Conservation (phyloP, 2,329 filamentous ascomycete genomes). For the Hypomyces rosellus region DNA sequence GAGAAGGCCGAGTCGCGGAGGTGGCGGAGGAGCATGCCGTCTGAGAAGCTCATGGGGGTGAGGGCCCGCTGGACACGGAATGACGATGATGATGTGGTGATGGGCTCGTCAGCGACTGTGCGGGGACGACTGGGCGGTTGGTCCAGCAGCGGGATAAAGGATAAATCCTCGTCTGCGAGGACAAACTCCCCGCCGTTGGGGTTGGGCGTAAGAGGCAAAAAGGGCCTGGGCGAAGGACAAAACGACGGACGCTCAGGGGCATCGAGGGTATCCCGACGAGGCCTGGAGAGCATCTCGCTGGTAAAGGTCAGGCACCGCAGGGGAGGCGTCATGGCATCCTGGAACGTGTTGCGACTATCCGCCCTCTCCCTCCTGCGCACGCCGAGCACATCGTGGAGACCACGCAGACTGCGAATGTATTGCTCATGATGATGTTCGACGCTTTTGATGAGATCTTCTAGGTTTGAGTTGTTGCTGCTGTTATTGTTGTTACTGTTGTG, state of each 20-base stretch:
- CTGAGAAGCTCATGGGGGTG: constrained; percentile 27
- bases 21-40: constrained; percentile 37
- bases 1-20: constrained; percentile 37
- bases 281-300: constrained; percentile 14
- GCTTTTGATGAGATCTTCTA: constrained; percentile 29
- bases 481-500: constrained; percentile 1
- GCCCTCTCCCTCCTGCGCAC: constrained; percentile 15
- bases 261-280: constrained; percentile 25
- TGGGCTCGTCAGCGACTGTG: constrained; percentile 14
- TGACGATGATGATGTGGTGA: constrained; percentile 2
- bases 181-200: constrained; percentile 16
- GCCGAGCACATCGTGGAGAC: constrained; percentile 22
- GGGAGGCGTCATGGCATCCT: constrained; percentile 23
- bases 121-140: constrained; percentile 2
- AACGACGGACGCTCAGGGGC: constrained; percentile 20
- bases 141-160: constrained; percentile 27
- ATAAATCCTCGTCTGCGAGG: constrained; percentile 24
- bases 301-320: constrained; percentile 19
- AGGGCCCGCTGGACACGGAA: constrained; percentile 15
- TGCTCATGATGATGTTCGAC: constrained; percentile 30
- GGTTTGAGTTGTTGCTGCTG: constrained; percentile 3
- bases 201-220: constrained; percentile 19
- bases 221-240: constrained; percentile 17
- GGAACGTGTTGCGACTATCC: constrained; percentile 17
- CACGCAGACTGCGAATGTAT: constrained; percentile 24